Evolutionary conservation across 2,329 filamentous ascomycete genomes (phyloP).

Genomic region (Incumbomyces delicatus): DNA sequence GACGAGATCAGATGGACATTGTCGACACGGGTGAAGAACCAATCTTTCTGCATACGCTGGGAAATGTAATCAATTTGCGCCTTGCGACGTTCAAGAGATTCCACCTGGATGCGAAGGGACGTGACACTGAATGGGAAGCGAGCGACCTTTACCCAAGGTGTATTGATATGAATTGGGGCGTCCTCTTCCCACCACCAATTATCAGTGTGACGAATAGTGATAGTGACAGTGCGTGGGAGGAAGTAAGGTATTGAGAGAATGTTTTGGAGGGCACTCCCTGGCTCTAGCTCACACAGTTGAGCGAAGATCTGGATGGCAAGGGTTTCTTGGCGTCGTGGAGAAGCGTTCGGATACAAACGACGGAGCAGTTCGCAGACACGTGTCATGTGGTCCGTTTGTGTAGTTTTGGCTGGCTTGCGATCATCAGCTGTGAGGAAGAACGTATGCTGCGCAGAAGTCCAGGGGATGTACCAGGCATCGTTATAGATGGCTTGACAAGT

Average conservation of each 20-base stretch:
- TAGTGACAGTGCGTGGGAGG: constrained; percentile 28
- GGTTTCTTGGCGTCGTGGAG: constrained; percentile 21
- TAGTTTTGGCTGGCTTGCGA: constrained; percentile 25
- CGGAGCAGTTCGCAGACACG: not conserved
- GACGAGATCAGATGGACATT: constrained; percentile 1
- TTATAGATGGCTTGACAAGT: constrained; percentile 36
- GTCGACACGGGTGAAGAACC: constrained; percentile 5
- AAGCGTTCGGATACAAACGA: constrained; percentile 16
- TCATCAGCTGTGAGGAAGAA: constrained; percentile 28
- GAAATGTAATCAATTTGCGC: constrained; percentile 38
- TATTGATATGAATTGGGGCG: constrained; percentile 27
- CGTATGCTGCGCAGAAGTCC: constrained; percentile 30
- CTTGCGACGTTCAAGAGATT: constrained; percentile 39
- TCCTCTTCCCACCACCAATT: constrained; percentile 40
- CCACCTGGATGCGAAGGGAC: constrained; percentile 38
- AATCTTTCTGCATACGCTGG: not conserved
- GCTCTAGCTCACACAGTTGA: constrained; percentile 33
- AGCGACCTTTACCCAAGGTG: constrained; percentile 28
- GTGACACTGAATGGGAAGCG: constrained; percentile 27
- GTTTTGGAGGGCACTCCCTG: constrained; percentile 15
- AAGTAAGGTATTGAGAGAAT: constrained; percentile 26
- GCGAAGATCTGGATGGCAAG: constrained; percentile 33
- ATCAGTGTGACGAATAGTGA: constrained; percentile 43
- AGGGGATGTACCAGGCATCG: constrained; percentile 37
- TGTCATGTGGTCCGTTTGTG: not conserved